Evolutionary conservation across 208 protist genomes (phyloP).

Genomic region (Wallacemonas sp.): DNA sequence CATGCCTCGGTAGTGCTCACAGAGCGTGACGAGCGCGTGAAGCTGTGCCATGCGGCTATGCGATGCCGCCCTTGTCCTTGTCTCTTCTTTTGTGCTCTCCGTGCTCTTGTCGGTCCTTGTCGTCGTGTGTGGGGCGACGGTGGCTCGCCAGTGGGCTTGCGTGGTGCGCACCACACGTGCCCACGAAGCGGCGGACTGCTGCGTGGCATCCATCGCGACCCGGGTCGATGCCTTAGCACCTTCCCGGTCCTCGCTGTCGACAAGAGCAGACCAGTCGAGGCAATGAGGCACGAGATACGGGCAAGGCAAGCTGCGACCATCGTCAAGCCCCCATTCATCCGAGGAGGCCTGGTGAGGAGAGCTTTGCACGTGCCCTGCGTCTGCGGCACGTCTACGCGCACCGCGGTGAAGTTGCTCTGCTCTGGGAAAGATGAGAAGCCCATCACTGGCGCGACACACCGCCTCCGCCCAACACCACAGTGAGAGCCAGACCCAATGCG

Average conservation of each 20-base stretch:
- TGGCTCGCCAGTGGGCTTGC: conserved; percentile 6
- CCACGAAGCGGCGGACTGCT: conserved; percentile 1
- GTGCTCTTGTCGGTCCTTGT: too few species aligned
- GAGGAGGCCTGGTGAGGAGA: too few species aligned
- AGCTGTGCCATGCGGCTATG: conserved; percentile 12
- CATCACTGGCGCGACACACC: conserved; percentile 39
- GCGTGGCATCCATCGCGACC: too few species aligned
- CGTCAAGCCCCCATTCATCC: not conserved
- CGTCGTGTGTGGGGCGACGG: conserved; percentile 8
- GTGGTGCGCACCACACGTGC: not conserved
- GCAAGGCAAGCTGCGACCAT: not conserved
- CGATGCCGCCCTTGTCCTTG: not conserved
- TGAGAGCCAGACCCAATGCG: conserved; percentile 41
- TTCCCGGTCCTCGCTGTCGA: not conserved
- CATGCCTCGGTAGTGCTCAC: conserved; percentile 62
- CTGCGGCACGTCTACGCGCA: not conserved
- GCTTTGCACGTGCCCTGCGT: too few species aligned
- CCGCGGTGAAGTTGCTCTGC: not conserved
- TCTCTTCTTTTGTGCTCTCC: too few species aligned
- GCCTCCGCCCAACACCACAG: conserved; percentile 52
- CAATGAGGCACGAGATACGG: not conserved
- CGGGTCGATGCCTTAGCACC: not conserved
- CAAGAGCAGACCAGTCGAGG: not conserved
- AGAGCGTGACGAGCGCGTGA: conserved; percentile 41
- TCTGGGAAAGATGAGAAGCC: conserved; percentile 23